These are phyloP conservation scores for Spencermartinsiella europaea DNA, from an alignment of 805 yeast genomes.

Conservation along the genomic window DNA sequence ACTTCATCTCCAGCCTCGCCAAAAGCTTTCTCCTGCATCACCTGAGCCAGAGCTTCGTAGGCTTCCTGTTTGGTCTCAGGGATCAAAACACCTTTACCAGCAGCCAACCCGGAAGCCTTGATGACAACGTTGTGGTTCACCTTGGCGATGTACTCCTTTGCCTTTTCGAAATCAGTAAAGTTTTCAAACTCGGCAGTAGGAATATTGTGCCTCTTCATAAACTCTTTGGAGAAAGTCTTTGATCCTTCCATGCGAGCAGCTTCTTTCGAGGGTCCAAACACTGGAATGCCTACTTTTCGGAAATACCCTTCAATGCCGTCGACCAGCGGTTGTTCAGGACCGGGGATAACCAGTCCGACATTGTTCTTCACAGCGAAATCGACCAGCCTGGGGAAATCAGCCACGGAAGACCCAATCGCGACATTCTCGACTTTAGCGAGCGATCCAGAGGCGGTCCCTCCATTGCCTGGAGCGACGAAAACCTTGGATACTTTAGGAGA, in stretches of 20 bases:
- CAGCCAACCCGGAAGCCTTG: constrained; percentile 97
- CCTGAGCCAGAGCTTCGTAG: constrained; percentile 68
- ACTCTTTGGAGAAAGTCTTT: constrained; percentile 87
- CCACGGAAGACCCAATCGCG: constrained; percentile 56
- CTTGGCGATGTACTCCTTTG: constrained; percentile 60
- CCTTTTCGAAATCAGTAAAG: constrained; percentile 72
- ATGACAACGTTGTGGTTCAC: constrained; percentile 77
- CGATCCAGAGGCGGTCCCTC: constrained; percentile 64
- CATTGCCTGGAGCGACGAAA: constrained; percentile 95
- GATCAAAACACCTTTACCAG: constrained; percentile 96
- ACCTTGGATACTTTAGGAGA: constrained; percentile 66
- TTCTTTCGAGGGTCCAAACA: constrained; percentile 88
- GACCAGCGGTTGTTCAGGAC: constrained; percentile 98
- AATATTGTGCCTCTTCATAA: constrained; percentile 85
- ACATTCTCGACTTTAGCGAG: constrained; percentile 61
- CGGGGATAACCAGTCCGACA: constrained; percentile 80
- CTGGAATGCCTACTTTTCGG: constrained; percentile 82
- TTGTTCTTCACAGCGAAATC: constrained; percentile 65
- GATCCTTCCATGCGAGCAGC: constrained; percentile 98
- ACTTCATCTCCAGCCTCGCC: constrained; percentile 94
- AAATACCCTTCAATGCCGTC: constrained; percentile 81
- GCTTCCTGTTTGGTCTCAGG: constrained; percentile 86
- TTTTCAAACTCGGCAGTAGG: constrained; percentile 92
- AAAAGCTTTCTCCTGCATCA: constrained; percentile 85
- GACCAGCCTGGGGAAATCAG: constrained; percentile 65